Conservation (phyloP, 2,329 filamentous ascomycete species). For the Canariomyces notabilis region DNA sequence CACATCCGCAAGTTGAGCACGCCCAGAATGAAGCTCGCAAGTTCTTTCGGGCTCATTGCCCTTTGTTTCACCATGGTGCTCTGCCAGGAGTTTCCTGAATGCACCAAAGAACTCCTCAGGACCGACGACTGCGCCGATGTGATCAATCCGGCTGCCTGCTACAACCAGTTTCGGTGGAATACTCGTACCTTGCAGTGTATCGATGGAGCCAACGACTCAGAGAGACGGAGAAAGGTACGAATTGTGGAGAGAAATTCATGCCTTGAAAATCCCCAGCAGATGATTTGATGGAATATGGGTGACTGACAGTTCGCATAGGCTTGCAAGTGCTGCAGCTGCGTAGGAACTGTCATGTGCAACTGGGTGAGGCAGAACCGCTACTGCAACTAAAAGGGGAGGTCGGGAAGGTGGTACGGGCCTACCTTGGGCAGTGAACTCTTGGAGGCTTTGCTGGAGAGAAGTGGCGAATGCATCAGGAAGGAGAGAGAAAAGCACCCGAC, state of each 20-base stretch:
- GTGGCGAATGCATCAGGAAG: no score
- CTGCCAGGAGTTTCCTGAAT: conserved; percentile 29
- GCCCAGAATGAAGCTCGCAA: conserved; percentile 9
- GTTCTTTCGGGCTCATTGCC: conserved; percentile 19
- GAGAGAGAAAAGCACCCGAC: no score
- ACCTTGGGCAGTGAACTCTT: no score
- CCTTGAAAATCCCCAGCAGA: no score
- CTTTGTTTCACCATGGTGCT: conserved; percentile 22
- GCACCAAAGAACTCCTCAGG: conserved; percentile 31
- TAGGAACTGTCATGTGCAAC: conserved; percentile 33
- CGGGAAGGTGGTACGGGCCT: no score
- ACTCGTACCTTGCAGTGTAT: conserved; percentile 35
- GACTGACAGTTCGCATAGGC: conserved; percentile 23
- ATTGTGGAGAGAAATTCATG: background rate
- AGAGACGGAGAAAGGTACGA: conserved; percentile 30
- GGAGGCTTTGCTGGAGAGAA: no score
- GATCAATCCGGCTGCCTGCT: conserved; percentile 37
- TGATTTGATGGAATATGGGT: background rate
- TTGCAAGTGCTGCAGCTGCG: conserved; percentile 35
- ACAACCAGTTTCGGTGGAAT: conserved; percentile 36
- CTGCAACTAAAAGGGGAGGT: conserved; percentile 7
- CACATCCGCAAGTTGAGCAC: background rate
- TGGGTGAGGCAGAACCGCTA: conserved; percentile 31
- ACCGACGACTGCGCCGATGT: conserved; percentile 37
- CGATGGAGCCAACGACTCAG: conserved; percentile 31